Base-by-base conservation (phyloP, 73 alveolate genomes). In the Breviolum minutum region DNA sequence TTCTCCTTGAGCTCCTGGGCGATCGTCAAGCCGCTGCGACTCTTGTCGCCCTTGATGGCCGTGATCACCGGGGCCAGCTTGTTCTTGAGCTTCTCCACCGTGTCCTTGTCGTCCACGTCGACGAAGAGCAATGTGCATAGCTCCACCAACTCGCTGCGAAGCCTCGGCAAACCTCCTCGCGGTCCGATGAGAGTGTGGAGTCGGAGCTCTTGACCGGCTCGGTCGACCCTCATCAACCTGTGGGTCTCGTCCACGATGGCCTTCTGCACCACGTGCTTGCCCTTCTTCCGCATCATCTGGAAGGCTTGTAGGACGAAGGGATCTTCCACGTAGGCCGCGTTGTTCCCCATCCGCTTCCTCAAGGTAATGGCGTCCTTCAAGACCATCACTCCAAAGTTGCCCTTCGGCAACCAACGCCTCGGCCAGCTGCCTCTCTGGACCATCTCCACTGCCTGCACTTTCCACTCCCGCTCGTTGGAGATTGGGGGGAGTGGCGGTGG, bases 401-500 rank as follows among this genome's bases (percentile, higher is more conserved):
- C n/a, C 5, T 17, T 10, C 40, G 73, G 11, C 20, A 48, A n/a
- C 40, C 29, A 82, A 8, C 48, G 9, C 48, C 27, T 26, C 27
- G 73, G 71, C 54, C 40, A 82, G 0, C 40, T 70, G 16, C 90
- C 32, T 1, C 29, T 48, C 40, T 54, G 29, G 40, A 82, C 69
- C 91, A 24, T 22, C 91, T 40, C 91, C 54, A 40, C 54, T 0
- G 54, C 54, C 60, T 82, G 91, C 12, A 5, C 73, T 48, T 82
- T 62, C 91, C 54, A 40, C 40, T 82, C n/a, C 26, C n/a, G 7
- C 40, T 61, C 77, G 68, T 27, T n/a, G n/a, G n/a, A n/a, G 77
- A 60, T 77, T 7, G 93, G 61, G 24, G 93, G 93, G 11, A 84
- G 22, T 7, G 94, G 77, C 11, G 94, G 94, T 8, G 62, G n/a